Evolutionary conservation across 2,329 filamentous ascomycete species (phyloP).

Genomic region (Whalleya microplaca): DNA sequence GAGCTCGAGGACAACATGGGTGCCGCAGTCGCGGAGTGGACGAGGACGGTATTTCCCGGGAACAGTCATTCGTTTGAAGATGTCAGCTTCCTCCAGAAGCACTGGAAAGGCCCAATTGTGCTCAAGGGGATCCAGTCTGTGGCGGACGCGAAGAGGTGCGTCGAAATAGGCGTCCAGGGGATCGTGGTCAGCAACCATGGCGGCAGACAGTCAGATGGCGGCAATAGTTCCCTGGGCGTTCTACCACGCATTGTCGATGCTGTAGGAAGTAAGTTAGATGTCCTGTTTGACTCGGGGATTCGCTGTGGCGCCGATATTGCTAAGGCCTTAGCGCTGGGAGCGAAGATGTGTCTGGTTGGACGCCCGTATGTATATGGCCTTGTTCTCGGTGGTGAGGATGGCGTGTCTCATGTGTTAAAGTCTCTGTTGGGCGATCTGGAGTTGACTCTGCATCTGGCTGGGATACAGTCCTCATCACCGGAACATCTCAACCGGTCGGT

Average conservation of each 20-base stretch:
- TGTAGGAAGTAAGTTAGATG: constrained; percentile 50
- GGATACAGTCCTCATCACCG: constrained; percentile 23
- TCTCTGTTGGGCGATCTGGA: constrained; percentile 34
- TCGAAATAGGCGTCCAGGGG: constrained; percentile 28
- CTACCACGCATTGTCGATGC: constrained; percentile 64
- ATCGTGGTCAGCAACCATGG: constrained; percentile 64
- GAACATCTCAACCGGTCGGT: constrained; percentile 23
- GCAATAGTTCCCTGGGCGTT: constrained; percentile 57
- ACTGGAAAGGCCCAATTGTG: constrained; percentile 37
- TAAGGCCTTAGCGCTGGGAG: constrained; percentile 61
- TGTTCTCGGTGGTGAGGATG: constrained; percentile 33
- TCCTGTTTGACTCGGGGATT: constrained; percentile 66
- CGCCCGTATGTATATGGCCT: constrained; percentile 58
- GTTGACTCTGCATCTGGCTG: constrained; percentile 34
- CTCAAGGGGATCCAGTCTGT: constrained; percentile 40
- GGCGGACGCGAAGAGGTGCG: constrained; percentile 32
- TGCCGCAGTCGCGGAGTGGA: constrained; percentile 31
- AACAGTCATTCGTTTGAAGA: constrained; percentile 32
- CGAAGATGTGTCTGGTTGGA: constrained; percentile 61
- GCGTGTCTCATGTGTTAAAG: constrained; percentile 32
- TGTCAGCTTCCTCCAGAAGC: constrained; percentile 28
- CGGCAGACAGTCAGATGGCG: constrained; percentile 60
- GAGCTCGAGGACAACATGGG: constrained; percentile 27
- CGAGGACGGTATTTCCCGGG: constrained; percentile 32
- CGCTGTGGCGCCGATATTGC: constrained; percentile 63